Evolutionary conservation across 352 stramenopile genomes (phyloP).

Genomic region (Phytophthora melonis): DNA sequence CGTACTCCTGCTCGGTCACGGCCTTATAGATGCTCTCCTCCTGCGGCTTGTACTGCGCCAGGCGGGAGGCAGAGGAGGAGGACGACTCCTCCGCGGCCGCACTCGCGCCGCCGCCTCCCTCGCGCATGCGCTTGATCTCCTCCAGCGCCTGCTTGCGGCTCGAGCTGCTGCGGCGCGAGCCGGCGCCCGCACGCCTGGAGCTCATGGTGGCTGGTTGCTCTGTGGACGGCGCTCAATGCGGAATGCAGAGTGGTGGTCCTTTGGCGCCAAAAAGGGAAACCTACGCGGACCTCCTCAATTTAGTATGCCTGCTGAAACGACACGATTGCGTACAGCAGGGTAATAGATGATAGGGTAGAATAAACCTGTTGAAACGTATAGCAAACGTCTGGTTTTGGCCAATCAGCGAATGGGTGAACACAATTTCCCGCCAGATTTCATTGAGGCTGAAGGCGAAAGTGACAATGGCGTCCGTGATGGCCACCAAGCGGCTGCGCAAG

Average conservation of each 20-base stretch:
- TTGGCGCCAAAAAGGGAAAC: constrained; percentile 33
- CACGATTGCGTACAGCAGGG: neutral
- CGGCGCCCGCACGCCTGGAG: constrained; percentile 52
- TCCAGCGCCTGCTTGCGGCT: constrained; percentile 68
- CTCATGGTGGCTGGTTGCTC: constrained; percentile 49
- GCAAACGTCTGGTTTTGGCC: neutral
- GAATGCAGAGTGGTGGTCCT: constrained; percentile 20
- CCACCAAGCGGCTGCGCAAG: constrained; percentile 90
- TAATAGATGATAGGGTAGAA: neutral
- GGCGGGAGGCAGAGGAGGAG: constrained; percentile 41
- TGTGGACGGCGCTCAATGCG: constrained; percentile 16
- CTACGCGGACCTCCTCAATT: neutral
- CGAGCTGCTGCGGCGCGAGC: constrained; percentile 45
- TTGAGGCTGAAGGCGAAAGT: neutral
- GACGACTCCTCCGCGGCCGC: neutral
- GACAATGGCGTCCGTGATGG: constrained; percentile 78
- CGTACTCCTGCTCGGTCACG: constrained; percentile 89
- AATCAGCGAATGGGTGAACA: neutral
- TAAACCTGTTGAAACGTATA: neutral
- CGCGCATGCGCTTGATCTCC: constrained; percentile 81
- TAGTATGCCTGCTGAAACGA: neutral
- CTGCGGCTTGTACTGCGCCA: constrained; percentile 78
- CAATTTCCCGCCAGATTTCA: neutral
- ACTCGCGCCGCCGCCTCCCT: constrained; percentile 29
- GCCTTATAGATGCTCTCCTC: constrained; percentile 87